Conservation (phyloP, 2,329 filamentous ascomycete species). For the Sporothrix curviconia region DNA sequence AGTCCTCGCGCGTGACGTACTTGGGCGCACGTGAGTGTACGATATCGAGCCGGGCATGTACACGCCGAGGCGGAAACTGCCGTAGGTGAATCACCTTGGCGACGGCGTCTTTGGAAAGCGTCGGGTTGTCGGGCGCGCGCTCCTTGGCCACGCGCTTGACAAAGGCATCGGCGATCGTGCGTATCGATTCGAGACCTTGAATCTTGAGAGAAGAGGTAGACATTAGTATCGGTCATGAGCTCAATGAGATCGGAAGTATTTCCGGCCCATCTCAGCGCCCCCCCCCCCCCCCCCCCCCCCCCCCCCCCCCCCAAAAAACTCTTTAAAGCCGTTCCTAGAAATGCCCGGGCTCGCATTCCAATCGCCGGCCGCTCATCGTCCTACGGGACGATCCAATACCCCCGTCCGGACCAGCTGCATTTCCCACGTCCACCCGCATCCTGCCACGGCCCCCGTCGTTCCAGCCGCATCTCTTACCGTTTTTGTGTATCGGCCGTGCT, state of each 20-base stretch:
- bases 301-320: background rate
- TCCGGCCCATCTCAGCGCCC: no score
- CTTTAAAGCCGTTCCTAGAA: background rate
- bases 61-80: slow-evolving; percentile 89
- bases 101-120: slow-evolving; percentile 73
- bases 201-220: slow-evolving; percentile 36
- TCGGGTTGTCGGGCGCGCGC: slow-evolving; percentile 65
- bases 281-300: no score
- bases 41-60: slow-evolving; percentile 93
- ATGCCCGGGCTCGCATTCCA: background rate
- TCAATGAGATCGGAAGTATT: no score
- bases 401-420: no score
- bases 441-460: background rate
- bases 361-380: background rate
- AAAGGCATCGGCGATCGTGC: slow-evolving; percentile 77
- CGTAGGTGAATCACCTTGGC: slow-evolving; percentile 94
- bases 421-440: background rate
- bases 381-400: background rate
- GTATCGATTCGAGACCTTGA: slow-evolving; percentile 70
- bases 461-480: slow-evolving; percentile 45
- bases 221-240: no score
- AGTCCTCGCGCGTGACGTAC: slow-evolving; percentile 82
- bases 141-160: slow-evolving; percentile 71
- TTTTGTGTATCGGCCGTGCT: slow-evolving; percentile 73
- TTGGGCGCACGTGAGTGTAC: slow-evolving; percentile 89